Base-by-base conservation (phyloP, 768 basidiomycete species). In the Pisolithus marmoratus region DNA sequence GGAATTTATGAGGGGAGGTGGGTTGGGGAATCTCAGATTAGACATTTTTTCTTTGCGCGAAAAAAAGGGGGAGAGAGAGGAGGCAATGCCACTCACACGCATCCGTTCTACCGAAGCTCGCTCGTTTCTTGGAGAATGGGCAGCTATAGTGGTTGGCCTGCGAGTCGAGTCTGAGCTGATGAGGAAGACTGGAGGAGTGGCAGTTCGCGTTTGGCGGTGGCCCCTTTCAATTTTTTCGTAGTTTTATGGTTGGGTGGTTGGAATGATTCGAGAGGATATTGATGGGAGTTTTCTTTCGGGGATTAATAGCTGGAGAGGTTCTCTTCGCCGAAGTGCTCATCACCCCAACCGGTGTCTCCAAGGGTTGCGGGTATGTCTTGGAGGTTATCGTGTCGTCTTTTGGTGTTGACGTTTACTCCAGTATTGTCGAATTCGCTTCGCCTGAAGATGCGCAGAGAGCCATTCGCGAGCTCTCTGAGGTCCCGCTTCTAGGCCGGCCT, bases 1-100 rank as follows among this genome's bases (percentile, higher is more conserved):
- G 83, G 93, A 97, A 84, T 97, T 96, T 70, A 95, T 96, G 93
- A 82, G 90, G 87, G 90, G 91, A 93, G 94, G 94, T 96, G 90
- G 87, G 94, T 94, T 74, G 83, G 82, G 83, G 85, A 80, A 82
- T 83, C 76, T 76, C 73, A 79, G 74, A 64, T 74, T 72, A 70
- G 69, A 69, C 52, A 58, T 70, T 84, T 74, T 82, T 79, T 70
- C 73, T 68, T 74, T 63, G 70, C 63, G 57, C 66, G 58, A 63
- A 65, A 52, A 51, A 66, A 63, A 63, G 66, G 60, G 60, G 63
- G 54, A 37, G 52, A 51, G 55, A 54, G 31, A 48, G 58, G 67
- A 63, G 57, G 34, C 34, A 34, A 14, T 61, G 63, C 61, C 54
- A 55, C 61, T 60, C 67, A 52, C 55, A 66, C 61, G 43, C 61